Base-by-base conservation (phyloP, 768 basidiomycete genomes). In the Trametes villosa region DNA sequence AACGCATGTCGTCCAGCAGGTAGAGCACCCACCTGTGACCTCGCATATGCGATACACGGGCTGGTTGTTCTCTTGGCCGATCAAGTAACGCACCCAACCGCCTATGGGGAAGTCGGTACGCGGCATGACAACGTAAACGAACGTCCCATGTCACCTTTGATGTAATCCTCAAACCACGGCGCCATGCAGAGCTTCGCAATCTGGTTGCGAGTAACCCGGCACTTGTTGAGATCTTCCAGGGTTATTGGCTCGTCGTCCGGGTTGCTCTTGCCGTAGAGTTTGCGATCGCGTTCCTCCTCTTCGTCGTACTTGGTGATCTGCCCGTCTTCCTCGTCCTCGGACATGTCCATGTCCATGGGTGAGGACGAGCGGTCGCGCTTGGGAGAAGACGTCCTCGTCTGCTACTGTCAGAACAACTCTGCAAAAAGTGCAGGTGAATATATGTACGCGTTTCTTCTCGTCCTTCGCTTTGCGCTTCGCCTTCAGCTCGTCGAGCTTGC, bases 381-480 rank as follows among this genome's bases (percentile, higher is more conserved):
- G 4, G 87, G 86, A 13, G 88, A 86, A 64, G 79, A 75, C 48
- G 71, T 74, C 67, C 76, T 73, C 59, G 77, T 79, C 83, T 87
- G 63, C 38, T 63, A 46, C 55, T 38, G 68, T 70, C 50, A 65
- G 48, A 45, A 22, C 26, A 53, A 53, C 62, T 57, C 47, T 48
- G 45, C 26, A 65, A 49, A 47, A 45, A 47, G 42, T 48, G 42
- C 9, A 22, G 24, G 15, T 17, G 22, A 48, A 18, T 9, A 18
- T 34, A 40, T 86, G 64, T 73, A 94, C 95, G 61, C 88, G 83
- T 72, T 88, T 90, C 74, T 89, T 88, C 73, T 96, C 92, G 65
- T 89, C 92, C 75, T 94, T 96, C 9, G 92, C 94, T 67, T 88
- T 91, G 34, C 96, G 83, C 68, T 81, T 88, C 6, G 89, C 92